Base-by-base conservation (phyloP, 2,329 filamentous ascomycete genomes). In the Trichoderma atroviride region DNA sequence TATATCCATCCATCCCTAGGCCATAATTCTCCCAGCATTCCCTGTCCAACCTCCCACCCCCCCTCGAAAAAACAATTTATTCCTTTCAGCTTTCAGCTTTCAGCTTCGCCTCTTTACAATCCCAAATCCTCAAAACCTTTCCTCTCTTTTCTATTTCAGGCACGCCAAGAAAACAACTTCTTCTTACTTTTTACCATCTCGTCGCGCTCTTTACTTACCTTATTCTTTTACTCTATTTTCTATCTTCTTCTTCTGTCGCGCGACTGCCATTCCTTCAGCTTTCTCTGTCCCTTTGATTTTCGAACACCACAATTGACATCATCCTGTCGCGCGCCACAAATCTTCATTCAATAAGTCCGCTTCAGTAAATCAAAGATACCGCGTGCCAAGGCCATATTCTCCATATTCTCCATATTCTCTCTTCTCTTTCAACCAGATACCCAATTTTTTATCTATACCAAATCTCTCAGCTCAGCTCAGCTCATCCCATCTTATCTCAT, bases 301-400 rank as follows among this genome's bases (percentile, higher is more conserved):
- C 9, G 4, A 47, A 47, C 31, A 24, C 33, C 55, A 50, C 61
- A 31, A 40, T 64, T 56, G 50, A 56, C 61, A 64, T 64, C 61
- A 64, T 55, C 22, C 10, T 24, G 19, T 22, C 10, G 16, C 61
- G 50, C 61, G 31, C 22, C 33, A 31, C 61, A 16, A 55, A 4
- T 22, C 6, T 31, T 33, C 61, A 10, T 31, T 33, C 61, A 16
- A n/a, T 16, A 22, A n/a, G 13, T 16, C 40, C 61, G 50, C 33
- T 29, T 56, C 29, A 40, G 11, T 64, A 52, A 10, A 53, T 6
- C 43, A 31, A 31, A 33, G 24, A 52, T n/a, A 62, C 43, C 19
- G 22, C 31, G 40, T 55, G 40, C 50, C 61, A 50, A 16, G 31
- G 24, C 31, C 27, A 40, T 56, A 31, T 40, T 64, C 47, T 16